Evolutionary conservation across 352 stramenopile species (phyloP).

Genomic region (Elongisporangium undulatum): DNA sequence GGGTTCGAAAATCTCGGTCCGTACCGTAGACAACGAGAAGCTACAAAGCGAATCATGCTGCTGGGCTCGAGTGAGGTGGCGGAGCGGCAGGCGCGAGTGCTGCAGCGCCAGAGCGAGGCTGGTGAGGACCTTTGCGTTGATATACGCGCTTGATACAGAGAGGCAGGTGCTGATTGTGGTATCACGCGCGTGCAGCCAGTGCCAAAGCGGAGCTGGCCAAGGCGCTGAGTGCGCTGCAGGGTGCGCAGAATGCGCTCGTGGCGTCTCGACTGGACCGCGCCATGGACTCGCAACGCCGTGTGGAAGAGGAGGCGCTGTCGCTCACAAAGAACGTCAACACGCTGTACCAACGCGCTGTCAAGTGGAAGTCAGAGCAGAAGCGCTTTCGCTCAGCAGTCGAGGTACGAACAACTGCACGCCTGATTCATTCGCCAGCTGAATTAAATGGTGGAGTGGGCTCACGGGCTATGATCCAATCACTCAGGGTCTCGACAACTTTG

Average conservation of each 20-base stretch:
- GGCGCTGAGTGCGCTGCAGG: constrained; percentile 34
- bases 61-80: no score
- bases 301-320: constrained; percentile 53
- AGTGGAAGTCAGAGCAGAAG: constrained; percentile 68
- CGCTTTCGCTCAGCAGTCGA: constrained; percentile 44
- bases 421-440: neutral
- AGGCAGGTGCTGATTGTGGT: no score
- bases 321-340: constrained; percentile 57
- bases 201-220: constrained; percentile 25
- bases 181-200: constrained; percentile 4
- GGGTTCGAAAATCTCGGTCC: no score
- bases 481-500: constrained; percentile 48
- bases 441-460: neutral
- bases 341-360: constrained; percentile 51
- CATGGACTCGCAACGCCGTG: constrained; percentile 44
- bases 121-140: neutral
- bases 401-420: constrained; percentile 10
- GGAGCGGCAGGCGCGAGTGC: no score
- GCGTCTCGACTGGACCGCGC: constrained; percentile 41
- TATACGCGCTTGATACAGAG: neutral
- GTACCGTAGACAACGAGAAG: no score
- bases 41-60: no score
- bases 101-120: no score
- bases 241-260: constrained; percentile 30
- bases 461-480: neutral